phyloP scores from a whole-genome alignment of 129 eudicot species.

The Flaveria ramosissima region DNA sequence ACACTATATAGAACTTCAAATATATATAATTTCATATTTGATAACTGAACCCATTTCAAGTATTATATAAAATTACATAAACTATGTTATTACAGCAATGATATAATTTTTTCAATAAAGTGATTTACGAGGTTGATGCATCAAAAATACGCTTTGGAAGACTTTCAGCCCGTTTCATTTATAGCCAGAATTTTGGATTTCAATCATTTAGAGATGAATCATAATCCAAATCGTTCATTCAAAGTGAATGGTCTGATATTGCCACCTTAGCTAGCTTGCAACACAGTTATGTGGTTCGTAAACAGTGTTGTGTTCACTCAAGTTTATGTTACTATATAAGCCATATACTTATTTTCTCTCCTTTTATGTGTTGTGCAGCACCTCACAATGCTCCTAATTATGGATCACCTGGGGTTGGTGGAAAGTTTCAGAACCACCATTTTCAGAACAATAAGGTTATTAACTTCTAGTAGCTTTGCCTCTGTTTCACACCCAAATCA shows the following conservation, averaged over 20 bases:
- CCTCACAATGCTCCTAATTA: slow-evolving; percentile 48
- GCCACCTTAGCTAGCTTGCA: slow-evolving; percentile 17
- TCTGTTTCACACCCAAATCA: slow-evolving; percentile 3
- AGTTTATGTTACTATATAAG: background rate
- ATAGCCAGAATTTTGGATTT: background rate
- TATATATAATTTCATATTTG: no score
- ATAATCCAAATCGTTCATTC: background rate
- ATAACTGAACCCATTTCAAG: no score
- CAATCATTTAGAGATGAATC: background rate
- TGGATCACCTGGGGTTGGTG: slow-evolving; percentile 53
- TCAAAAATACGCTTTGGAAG: background rate
- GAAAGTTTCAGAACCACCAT: slow-evolving; percentile 63
- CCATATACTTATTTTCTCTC: slow-evolving; percentile 7
- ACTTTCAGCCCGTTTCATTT: background rate
- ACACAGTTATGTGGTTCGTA: background rate
- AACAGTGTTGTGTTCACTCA: background rate
- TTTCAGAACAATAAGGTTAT: slow-evolving; percentile 42
- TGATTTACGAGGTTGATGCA: background rate
- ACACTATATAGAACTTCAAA: no score
- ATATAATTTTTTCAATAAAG: background rate
- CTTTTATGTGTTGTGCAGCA: slow-evolving; percentile 34
- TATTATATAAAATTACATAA: background rate
- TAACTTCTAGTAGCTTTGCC: background rate
- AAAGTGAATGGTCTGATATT: background rate
- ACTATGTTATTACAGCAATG: background rate